These are phyloP conservation scores for Cyclotella baltica DNA, from an alignment of 108 stramenopile genomes.

Conservation along the genomic window DNA sequence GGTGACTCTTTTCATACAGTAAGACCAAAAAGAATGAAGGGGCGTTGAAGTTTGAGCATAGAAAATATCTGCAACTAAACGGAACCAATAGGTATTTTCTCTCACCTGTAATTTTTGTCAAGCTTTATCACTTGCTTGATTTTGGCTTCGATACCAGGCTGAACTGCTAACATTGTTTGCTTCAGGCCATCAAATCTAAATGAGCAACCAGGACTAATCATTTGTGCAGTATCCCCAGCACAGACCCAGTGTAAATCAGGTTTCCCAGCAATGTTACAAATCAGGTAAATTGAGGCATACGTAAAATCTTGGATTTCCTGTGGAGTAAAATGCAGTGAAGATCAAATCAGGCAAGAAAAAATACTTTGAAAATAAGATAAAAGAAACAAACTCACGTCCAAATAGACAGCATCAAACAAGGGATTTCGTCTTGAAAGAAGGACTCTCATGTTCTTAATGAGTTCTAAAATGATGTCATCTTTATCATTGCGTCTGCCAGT, in stretches of 20 bases:
- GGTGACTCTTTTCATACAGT: slow-evolving; percentile 15
- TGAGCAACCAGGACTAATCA: slow-evolving; percentile 49
- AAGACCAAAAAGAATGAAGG: not conserved
- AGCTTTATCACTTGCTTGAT: slow-evolving; percentile 30
- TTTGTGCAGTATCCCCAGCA: slow-evolving; percentile 48
- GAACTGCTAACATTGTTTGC: slow-evolving; percentile 23
- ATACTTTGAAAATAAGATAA: not conserved
- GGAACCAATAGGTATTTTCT: no score
- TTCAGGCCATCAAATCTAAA: slow-evolving; percentile 48
- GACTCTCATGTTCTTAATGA: not conserved
- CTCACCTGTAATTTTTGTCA: slow-evolving; percentile 23
- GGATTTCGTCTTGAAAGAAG: not conserved
- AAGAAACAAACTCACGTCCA: slow-evolving; percentile 16
- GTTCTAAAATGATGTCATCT: slow-evolving; percentile 22
- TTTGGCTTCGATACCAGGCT: slow-evolving; percentile 25
- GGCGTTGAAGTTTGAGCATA: no score
- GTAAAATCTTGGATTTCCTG: slow-evolving; percentile 42
- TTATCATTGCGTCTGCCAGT: not conserved
- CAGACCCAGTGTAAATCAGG: slow-evolving; percentile 33
- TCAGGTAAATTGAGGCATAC: slow-evolving; percentile 39
- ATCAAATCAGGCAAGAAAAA: no score
- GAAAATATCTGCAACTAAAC: no score
- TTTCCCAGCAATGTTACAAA: slow-evolving; percentile 37
- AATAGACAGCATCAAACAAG: slow-evolving; percentile 28
- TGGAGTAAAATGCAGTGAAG: not conserved